phyloP scores from a whole-genome alignment of 805 yeast species.

The Candida insectalens region DNA sequence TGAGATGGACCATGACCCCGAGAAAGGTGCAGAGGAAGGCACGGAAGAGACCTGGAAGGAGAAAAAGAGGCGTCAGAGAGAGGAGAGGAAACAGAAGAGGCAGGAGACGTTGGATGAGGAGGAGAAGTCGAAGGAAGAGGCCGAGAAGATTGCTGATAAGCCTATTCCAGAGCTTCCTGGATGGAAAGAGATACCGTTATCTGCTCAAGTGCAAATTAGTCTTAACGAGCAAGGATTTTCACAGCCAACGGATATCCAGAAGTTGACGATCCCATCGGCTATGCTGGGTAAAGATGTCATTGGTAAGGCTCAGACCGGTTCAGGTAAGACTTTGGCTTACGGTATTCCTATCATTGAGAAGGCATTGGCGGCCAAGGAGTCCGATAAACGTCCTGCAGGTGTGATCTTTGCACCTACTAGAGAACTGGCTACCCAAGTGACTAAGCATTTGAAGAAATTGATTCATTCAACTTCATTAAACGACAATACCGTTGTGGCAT shows the following conservation, averaged over 20 bases:
- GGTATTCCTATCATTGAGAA: constrained; percentile 85
- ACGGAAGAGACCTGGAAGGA: constrained; percentile 6
- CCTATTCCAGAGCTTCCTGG: constrained; percentile 37
- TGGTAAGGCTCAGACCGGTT: constrained; percentile 96
- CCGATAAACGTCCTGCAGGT: constrained; percentile 45
- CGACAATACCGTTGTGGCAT: constrained; percentile 49
- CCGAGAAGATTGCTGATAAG: constrained; percentile 8
- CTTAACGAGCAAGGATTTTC: constrained; percentile 47
- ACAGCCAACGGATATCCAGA: constrained; percentile 81
- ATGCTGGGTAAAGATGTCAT: constrained; percentile 70
- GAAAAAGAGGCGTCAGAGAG: constrained; percentile 4
- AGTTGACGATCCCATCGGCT: constrained; percentile 63
- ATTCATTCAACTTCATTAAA: constrained; percentile 39
- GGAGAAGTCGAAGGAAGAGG: constrained; percentile 1
- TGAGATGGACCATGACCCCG: constrained; percentile 5
- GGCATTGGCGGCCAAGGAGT: constrained; percentile 26
- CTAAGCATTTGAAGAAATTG: constrained; percentile 57
- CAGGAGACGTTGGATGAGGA: constrained; percentile 1
- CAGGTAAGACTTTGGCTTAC: constrained; percentile 94
- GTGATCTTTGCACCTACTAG: constrained; percentile 90
- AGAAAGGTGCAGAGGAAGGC: constrained; percentile 13
- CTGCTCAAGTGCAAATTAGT: constrained; percentile 52
- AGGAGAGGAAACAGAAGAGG: constrained; percentile 2
- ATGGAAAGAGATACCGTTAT: constrained; percentile 45
- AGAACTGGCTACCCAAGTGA: constrained; percentile 92